phyloP scores from a whole-genome alignment of 1,284 basidiomycete genomes.

The Ganoderma resinaceum region DNA sequence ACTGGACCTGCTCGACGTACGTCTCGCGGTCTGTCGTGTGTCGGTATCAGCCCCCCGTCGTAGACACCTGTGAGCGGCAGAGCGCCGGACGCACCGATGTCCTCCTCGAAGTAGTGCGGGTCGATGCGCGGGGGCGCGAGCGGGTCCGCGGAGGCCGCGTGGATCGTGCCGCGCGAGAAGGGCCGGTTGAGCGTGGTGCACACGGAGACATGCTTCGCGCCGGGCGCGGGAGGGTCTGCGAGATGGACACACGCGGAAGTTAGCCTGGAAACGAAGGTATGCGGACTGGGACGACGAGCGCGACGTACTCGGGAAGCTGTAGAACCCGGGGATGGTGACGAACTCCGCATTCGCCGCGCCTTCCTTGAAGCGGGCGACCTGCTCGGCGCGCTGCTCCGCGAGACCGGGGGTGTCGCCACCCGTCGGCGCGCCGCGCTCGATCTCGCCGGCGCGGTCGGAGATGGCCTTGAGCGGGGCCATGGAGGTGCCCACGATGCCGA shows the following conservation, averaged over 20 bases:
- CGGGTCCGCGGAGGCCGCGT: conserved; percentile 49
- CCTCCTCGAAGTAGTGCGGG: conserved; percentile 55
- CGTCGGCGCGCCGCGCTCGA: conserved; percentile 4
- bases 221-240: conserved; percentile 34
- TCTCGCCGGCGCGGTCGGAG: conserved; percentile 36
- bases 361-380: conserved; percentile 35
- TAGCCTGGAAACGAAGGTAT: background rate
- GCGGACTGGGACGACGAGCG: background rate
- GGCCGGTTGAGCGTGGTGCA: conserved; percentile 37
- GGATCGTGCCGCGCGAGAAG: conserved; percentile 50
- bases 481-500: conserved; percentile 33
- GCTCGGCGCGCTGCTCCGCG: conserved; percentile 42
- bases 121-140: conserved; percentile 50
- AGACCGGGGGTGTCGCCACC: conserved; percentile 25
- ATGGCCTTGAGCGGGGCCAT: conserved; percentile 34
- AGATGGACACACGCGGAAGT: background rate
- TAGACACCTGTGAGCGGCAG: no score
- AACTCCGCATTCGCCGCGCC: conserved; percentile 36
- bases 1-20: conserved; percentile 57
- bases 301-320: conserved; percentile 31
- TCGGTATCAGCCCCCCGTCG: background rate
- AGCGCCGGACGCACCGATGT: conserved; percentile 44
- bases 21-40: conserved; percentile 44
- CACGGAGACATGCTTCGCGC: conserved; percentile 42
- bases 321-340: conserved; percentile 32